Evolutionary conservation across 179 eudicot species (phyloP).

Genomic region (Gypsophila paniculata): DNA sequence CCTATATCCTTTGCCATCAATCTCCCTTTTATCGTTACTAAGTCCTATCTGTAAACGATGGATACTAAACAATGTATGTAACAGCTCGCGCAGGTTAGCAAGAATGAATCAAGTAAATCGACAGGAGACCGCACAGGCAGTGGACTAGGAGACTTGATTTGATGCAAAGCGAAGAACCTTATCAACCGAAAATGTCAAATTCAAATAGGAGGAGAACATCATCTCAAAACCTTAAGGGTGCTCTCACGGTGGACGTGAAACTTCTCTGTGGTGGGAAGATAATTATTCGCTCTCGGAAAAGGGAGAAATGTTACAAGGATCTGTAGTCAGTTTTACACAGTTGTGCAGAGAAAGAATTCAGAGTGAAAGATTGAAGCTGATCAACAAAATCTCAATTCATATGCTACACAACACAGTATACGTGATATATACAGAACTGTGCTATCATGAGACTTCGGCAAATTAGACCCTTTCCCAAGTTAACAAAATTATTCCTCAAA

Average conservation of each 20-base stretch:
- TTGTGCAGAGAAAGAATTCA: conserved; percentile 17
- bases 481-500: conserved; percentile 14
- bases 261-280: neutral
- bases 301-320: conserved; percentile 9
- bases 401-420: conserved; percentile 32
- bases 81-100: too few species aligned
- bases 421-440: conserved; percentile 27
- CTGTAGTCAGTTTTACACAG: conserved; percentile 10
- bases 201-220: neutral
- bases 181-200: too few species aligned
- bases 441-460: conserved; percentile 21
- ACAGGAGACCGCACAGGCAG: too few species aligned
- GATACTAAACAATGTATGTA: too few species aligned
- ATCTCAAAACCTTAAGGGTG: neutral
- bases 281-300: conserved; percentile 13
- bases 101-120: too few species aligned
- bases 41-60: too few species aligned
- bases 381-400: conserved; percentile 28
- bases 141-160: too few species aligned
- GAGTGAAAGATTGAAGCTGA: conserved; percentile 13
- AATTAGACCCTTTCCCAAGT: conserved; percentile 21
- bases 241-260: neutral
- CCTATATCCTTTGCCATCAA: too few species aligned
- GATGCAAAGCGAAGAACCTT: too few species aligned
- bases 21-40: too few species aligned